Base-by-base conservation (phyloP, 306 rosid genomes). In the Castanopsis chinensis region DNA sequence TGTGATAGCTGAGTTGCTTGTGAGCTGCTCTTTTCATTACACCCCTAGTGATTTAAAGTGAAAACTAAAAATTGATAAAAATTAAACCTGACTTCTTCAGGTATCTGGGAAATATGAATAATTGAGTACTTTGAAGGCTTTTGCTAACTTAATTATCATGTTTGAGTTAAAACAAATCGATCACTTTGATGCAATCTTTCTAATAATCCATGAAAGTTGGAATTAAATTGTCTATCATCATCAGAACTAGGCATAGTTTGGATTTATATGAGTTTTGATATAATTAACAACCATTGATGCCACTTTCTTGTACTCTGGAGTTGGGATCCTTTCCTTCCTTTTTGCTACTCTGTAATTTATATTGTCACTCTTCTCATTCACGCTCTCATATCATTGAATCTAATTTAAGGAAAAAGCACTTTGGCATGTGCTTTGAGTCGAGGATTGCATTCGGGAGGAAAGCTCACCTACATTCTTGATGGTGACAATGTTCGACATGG, bases 401-500 rank as follows among this genome's bases (percentile, higher is more conserved):
- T 79, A 72, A 77, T 79, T 82, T 59, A 77, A 95, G 99, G 99
- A 67, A 95, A 95, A 87, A 95, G 99, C 88, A 90, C 99, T 64
- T 69, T 93, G 84, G 99, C 99, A 5, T 95, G 98, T 89, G 90
- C 97, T 85, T 79, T 95, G 90, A 90, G 98, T 78, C 88, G 83
- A 78, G 85, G 90, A 81, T 80, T 95, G 86, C 97, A 93, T 84
- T 56, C 76, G 73, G 88, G 91, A 87, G 95, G 96, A 84, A 95
- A 90, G 80, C 77, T 95, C 76, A 69, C 90, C 79, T 93, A 93
- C 80, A 79, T 93, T 78, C 99, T 95, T 86, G 99, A 95, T 75
- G 99, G 99, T 70, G 99, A 95, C 85, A 95, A 95, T 79, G 83
- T 95, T 70, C 92, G 99, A 80, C 99, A 95, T 85, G 99, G 99